phyloP scores from a whole-genome alignment of 1,284 basidiomycete species.

The Naganishia cerealis region DNA sequence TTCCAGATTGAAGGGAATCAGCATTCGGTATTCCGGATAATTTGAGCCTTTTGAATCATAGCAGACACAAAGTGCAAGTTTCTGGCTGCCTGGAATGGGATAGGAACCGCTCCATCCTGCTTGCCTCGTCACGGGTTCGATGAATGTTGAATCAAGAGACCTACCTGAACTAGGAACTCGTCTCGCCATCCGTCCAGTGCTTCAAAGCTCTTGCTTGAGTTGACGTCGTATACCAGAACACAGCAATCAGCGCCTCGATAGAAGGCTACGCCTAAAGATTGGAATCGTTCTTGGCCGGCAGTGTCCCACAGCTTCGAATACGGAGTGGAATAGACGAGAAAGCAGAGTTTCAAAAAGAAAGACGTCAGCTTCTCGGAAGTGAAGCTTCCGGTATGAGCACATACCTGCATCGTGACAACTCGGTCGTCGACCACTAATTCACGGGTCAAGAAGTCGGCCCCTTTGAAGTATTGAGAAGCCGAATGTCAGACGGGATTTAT shows the following conservation, averaged over 20 bases:
- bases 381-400: constrained; percentile 38
- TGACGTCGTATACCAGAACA: constrained; percentile 98
- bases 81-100: no score
- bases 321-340: background rate
- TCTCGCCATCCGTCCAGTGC: constrained; percentile 94
- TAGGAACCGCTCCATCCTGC: background rate
- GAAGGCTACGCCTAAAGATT: constrained; percentile 96
- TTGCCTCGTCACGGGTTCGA: no score
- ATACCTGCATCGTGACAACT: constrained; percentile 95
- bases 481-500: constrained; percentile 49
- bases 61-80: no score
- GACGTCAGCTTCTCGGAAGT: background rate
- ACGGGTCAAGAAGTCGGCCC: constrained; percentile 77
- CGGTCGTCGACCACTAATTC: constrained; percentile 98
- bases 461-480: constrained; percentile 43
- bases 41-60: background rate
- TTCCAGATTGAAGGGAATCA: no score
- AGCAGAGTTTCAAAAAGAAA: background rate
- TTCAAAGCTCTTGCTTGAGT: constrained; percentile 96
- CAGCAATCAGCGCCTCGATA: constrained; percentile 99
- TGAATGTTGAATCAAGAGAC: constrained; percentile 32
- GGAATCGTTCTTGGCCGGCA: constrained; percentile 98
- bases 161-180: constrained; percentile 83
- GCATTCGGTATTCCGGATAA: background rate
- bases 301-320: constrained; percentile 88